A percentile compares a stretch with the other conserved stretches of the same genome.
Evolutionary conservation across 23 red algal genomes (phyloP).

Genomic region (Gracilaria caudata): DNA sequence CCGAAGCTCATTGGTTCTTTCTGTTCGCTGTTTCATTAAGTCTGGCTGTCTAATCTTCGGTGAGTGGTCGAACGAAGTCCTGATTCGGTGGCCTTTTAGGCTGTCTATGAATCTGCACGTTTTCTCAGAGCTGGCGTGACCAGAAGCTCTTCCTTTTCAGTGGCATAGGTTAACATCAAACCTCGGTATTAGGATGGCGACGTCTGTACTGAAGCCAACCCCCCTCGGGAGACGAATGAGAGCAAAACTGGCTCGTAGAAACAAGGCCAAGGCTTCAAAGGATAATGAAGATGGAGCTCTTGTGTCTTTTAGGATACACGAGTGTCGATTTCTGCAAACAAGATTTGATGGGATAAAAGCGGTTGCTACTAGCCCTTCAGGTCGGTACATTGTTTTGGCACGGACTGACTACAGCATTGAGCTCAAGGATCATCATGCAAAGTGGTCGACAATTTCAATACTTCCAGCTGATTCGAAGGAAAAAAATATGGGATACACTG

Average conservation of each 20-base stretch:
- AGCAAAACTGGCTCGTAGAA: background rate
- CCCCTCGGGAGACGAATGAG: background rate
- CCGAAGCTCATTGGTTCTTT: too few species aligned
- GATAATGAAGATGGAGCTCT: background rate
- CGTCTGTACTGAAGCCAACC: background rate
- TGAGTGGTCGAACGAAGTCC: too few species aligned
- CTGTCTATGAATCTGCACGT: too few species aligned
- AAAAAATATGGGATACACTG: background rate
- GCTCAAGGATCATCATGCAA: constrained; percentile 24
- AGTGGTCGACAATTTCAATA: constrained; percentile 7
- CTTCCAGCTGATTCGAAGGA: background rate
- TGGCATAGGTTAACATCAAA: background rate
- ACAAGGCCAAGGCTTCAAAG: background rate
- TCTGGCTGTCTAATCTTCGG: too few species aligned
- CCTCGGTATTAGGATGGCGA: constrained; percentile 2
- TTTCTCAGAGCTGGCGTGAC: background rate
- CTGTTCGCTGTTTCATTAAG: too few species aligned
- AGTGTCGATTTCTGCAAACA: constrained; percentile 39
- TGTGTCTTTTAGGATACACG: constrained; percentile 27
- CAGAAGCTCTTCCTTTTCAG: background rate
- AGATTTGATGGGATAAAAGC: constrained; percentile 17
- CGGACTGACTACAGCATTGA: constrained; percentile 34
- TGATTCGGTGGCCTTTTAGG: too few species aligned
- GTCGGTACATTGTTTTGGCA: constrained; percentile 21
- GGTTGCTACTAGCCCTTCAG: constrained; percentile 22